These are phyloP conservation scores for Closterium sp. DNA, from an alignment of 139 green algal genomes.

Conservation along the genomic window DNA sequence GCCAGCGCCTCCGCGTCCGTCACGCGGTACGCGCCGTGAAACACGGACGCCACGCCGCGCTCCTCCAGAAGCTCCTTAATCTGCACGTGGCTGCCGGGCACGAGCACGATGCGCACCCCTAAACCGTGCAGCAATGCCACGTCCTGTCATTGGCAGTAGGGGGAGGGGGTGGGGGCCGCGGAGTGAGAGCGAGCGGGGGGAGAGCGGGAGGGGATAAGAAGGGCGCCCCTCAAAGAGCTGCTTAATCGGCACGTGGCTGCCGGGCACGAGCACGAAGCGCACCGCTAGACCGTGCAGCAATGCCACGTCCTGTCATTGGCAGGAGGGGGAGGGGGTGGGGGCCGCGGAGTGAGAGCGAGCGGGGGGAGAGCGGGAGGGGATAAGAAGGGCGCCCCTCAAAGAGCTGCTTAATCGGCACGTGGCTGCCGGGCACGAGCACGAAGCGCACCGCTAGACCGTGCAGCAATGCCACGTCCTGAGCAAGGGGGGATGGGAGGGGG, in stretches of 20 bases:
- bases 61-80: slow-evolving; percentile 59
- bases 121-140: slow-evolving; percentile 88
- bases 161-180: background rate
- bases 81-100: slow-evolving; percentile 71
- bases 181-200: background rate
- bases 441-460: slow-evolving; percentile 83
- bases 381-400: background rate
- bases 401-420: slow-evolving; percentile 64
- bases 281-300: slow-evolving; percentile 87
- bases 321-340: background rate
- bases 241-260: slow-evolving; percentile 70
- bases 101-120: slow-evolving; percentile 82
- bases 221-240: no score
- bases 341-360: background rate
- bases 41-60: slow-evolving; percentile 39
- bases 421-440: slow-evolving; percentile 82
- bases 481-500: no score
- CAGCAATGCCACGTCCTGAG: slow-evolving; percentile 81
- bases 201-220: background rate
- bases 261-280: slow-evolving; percentile 83
- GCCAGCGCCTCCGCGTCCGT: slow-evolving; percentile 69
- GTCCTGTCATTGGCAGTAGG: slow-evolving; percentile 66
- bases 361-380: background rate
- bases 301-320: slow-evolving; percentile 81
- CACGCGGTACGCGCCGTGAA: slow-evolving; percentile 76